Conservation (phyloP, 805 yeast genomes). For the Pichia sporocuriosa region DNA sequence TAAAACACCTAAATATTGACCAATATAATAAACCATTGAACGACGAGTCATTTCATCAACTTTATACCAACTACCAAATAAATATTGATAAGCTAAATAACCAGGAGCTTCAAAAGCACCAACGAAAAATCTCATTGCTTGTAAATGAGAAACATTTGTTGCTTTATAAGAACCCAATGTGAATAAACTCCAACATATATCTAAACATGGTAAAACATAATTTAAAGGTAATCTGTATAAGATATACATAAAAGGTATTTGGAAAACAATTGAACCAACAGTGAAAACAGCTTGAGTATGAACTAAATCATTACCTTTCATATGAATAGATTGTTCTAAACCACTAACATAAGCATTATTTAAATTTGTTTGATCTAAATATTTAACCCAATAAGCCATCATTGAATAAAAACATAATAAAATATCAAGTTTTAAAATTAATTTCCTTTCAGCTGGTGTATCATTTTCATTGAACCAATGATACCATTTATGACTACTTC, state of each 20-base stretch:
- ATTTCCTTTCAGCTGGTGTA: slow-evolving; percentile 40
- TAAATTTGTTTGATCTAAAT: slow-evolving; percentile 53
- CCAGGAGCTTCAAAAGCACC: slow-evolving; percentile 65
- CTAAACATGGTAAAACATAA: slow-evolving; percentile 47
- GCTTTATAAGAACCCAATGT: slow-evolving; percentile 52
- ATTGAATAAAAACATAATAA: slow-evolving; percentile 48
- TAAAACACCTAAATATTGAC: slow-evolving; percentile 54
- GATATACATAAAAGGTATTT: slow-evolving; percentile 54
- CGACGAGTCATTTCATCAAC: slow-evolving; percentile 53
- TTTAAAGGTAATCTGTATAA: slow-evolving; percentile 52
- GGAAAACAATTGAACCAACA: slow-evolving; percentile 54
- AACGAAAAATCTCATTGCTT: slow-evolving; percentile 57
- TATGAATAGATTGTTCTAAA: slow-evolving; percentile 48
- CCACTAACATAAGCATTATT: slow-evolving; percentile 64
- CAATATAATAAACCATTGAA: slow-evolving; percentile 55
- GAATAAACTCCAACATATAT: slow-evolving; percentile 60
- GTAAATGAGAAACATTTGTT: slow-evolving; percentile 42
- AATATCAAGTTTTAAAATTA: slow-evolving; percentile 49
- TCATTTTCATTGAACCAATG: slow-evolving; percentile 48
- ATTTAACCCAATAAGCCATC: slow-evolving; percentile 62
- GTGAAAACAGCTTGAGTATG: slow-evolving; percentile 52
- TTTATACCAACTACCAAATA: slow-evolving; percentile 53
- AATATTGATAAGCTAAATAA: slow-evolving; percentile 55
- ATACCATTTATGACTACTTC: slow-evolving; percentile 39
- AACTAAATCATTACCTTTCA: slow-evolving; percentile 58